phyloP scores from a whole-genome alignment of 1,284 basidiomycete species.

The Puccinia triticina region DNA sequence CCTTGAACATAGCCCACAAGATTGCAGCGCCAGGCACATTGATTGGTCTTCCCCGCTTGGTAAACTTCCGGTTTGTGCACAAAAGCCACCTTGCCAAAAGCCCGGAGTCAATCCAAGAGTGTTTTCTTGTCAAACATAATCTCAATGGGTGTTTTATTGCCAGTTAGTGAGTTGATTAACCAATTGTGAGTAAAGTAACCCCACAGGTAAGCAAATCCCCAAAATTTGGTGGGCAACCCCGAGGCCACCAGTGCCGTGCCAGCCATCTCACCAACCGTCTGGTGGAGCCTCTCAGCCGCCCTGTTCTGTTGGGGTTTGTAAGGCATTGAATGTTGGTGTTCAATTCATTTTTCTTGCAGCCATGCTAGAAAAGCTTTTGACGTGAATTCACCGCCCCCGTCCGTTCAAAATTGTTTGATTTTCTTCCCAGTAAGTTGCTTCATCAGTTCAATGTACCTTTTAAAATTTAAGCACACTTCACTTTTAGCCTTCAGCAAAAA shows the following conservation, averaged over 20 bases:
- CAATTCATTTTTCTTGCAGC: conserved; percentile 24
- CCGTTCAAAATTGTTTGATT: conserved; percentile 21
- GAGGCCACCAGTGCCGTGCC: not conserved
- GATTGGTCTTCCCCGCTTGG: not conserved
- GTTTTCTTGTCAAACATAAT: conserved; percentile 19
- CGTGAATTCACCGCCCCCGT: conserved; percentile 33
- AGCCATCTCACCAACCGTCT: conserved; percentile 27
- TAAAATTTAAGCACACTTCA: conserved; percentile 1
- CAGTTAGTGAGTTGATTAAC: conserved; percentile 26
- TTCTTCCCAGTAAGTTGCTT: conserved; percentile 1
- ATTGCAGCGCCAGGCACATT: not conserved
- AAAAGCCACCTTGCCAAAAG: conserved; percentile 39
- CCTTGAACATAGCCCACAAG: conserved; percentile 23
- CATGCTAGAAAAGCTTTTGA: not conserved
- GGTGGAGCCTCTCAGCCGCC: conserved; percentile 24
- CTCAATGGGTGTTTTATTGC: conserved; percentile 15
- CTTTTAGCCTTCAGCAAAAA: conserved; percentile 22
- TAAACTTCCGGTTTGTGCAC: conserved; percentile 17
- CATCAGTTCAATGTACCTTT: conserved; percentile 9
- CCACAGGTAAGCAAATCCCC: conserved; percentile 29
- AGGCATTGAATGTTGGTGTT: conserved; percentile 30
- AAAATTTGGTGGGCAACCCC: conserved; percentile 19
- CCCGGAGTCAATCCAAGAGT: not conserved
- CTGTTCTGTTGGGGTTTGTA: conserved; percentile 42
- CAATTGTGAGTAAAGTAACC: not conserved